Evolutionary conservation across 495 filamentous ascomycete genomes (phyloP), one percentile per base, ranked within the genome.

Genomic region (Aspergillus affinis): DNA sequence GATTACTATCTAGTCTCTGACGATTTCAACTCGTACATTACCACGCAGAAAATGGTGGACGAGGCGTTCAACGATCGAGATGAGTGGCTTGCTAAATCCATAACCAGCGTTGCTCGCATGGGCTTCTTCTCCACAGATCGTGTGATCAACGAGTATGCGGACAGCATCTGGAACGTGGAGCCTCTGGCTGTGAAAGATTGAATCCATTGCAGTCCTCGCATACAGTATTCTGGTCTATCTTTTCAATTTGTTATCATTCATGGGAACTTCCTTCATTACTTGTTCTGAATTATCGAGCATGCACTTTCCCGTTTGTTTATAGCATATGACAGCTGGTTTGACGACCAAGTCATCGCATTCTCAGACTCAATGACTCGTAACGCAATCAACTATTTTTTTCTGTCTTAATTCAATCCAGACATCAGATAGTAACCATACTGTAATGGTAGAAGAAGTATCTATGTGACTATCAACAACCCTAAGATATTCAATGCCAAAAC

Each of bases 1-100:
- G 94, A 98, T 70, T 98, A 95, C 78, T 98, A 98, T 69, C 86
- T 98, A 18, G 93, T 98, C 32, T 93, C 89, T 9, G 94, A 98
- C 65, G 94, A 98, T 75, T 98, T 98, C 83, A 86, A 88, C 70
- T 90, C 87, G 61, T 98, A 98, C 74, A 75, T 95, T 68, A 84
- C 92, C 67, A 97, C 94, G 6, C 95, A 98, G 58, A 82, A 83
- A 44, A 78, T 96, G 60, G 90, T 98, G 19, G 95, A 98, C 69
- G 87, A 93, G 71, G 88, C 90, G 44, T 98, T 93, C 82, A 83
- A 82, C 72, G 86, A 98, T 70, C 88, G 93, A 74, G 91, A 96
- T 56, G 90, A 88, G 66, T 98, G 94, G 94, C 75, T 93, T 36
- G 86, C 82, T 32, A 97, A 96, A 83, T 88, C 82, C 60, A 97